Evolutionary conservation across 768 basidiomycete genomes (phyloP).

Genomic region (Strobilomyces confusus): DNA sequence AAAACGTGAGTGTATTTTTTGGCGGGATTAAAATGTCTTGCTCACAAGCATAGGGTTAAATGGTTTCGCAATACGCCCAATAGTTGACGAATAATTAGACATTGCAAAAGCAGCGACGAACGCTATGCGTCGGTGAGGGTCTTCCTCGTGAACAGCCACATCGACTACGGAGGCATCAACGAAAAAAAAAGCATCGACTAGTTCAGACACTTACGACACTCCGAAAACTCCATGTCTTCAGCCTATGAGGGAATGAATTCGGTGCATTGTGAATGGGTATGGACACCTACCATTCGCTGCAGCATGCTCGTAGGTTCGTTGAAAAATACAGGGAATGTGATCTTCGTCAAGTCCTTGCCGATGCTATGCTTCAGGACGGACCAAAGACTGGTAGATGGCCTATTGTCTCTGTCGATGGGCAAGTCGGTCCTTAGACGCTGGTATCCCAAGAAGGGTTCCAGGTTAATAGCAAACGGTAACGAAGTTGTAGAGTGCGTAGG

Average conservation of each 20-base stretch:
- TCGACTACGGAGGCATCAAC: slow-evolving; percentile 54
- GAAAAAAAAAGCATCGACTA: slow-evolving; percentile 2
- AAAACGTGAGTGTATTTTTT: background rate
- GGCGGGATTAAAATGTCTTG: slow-evolving; percentile 5
- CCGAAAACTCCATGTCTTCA: slow-evolving; percentile 97
- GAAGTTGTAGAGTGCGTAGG: slow-evolving; percentile 34
- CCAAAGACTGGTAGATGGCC: slow-evolving; percentile 91
- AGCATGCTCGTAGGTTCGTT: slow-evolving; percentile 96
- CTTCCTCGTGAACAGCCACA: slow-evolving; percentile 70
- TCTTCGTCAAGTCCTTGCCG: slow-evolving; percentile 95
- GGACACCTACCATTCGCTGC: slow-evolving; percentile 73
- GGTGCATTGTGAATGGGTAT: background rate
- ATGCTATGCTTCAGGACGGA: slow-evolving; percentile 92
- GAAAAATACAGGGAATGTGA: slow-evolving; percentile 91
- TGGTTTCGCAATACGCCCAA: slow-evolving; percentile 94
- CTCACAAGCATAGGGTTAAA: slow-evolving; percentile 93
- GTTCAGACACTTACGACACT: slow-evolving; percentile 59
- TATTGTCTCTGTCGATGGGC: slow-evolving; percentile 64
- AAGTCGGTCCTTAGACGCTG: slow-evolving; percentile 54
- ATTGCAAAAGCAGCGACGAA: slow-evolving; percentile 96
- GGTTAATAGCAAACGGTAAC: slow-evolving; percentile 34
- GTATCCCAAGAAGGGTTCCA: slow-evolving; percentile 65
- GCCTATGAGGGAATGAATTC: slow-evolving; percentile 38
- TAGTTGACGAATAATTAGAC: slow-evolving; percentile 96
- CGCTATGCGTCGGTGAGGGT: slow-evolving; percentile 79